phyloP scores from a whole-genome alignment of 805 yeast genomes.

The Starmerella roubikii region DNA sequence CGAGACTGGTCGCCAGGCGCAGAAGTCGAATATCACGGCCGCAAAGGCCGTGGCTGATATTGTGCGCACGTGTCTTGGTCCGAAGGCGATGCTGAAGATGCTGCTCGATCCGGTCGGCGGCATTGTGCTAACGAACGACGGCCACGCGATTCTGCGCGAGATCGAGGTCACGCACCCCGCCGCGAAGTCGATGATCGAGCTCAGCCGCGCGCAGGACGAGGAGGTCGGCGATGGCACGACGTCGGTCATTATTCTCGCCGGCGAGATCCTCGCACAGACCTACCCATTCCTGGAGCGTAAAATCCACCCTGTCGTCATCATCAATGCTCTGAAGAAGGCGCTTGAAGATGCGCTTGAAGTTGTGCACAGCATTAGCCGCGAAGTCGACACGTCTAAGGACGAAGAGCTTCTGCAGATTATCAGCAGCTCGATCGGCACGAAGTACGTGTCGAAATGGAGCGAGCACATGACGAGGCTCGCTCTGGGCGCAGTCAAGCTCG shows the following conservation, averaged over 20 bases:
- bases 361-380: slow-evolving; percentile 67
- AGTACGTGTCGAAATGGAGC: slow-evolving; percentile 84
- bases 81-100: slow-evolving; percentile 98
- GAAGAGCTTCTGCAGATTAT: slow-evolving; percentile 76
- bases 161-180: slow-evolving; percentile 95
- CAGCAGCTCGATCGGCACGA: slow-evolving; percentile 88
- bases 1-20: slow-evolving; percentile 95
- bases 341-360: slow-evolving; percentile 79
- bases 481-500: slow-evolving; percentile 75
- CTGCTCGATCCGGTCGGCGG: slow-evolving; percentile 89
- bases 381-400: slow-evolving; percentile 75
- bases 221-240: slow-evolving; percentile 99
- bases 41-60: slow-evolving; percentile 99
- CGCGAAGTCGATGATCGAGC: slow-evolving; percentile 95
- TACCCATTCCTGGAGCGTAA: slow-evolving; percentile 85
- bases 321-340: slow-evolving; percentile 86
- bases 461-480: slow-evolving; percentile 82
- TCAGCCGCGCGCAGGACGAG: slow-evolving; percentile 94
- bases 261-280: slow-evolving; percentile 90
- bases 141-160: slow-evolving; percentile 94
- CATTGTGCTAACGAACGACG: slow-evolving; percentile 91
- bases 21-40: slow-evolving; percentile 90
- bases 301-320: slow-evolving; percentile 92
- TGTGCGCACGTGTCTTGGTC: slow-evolving; percentile 94
- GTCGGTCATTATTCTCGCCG: slow-evolving; percentile 90